A percentile compares a stretch with the other conserved stretches of the same genome.
Evolutionary conservation across 2,329 filamentous ascomycete species (phyloP).

Genomic region (Thielaviopsis ethacetica): DNA sequence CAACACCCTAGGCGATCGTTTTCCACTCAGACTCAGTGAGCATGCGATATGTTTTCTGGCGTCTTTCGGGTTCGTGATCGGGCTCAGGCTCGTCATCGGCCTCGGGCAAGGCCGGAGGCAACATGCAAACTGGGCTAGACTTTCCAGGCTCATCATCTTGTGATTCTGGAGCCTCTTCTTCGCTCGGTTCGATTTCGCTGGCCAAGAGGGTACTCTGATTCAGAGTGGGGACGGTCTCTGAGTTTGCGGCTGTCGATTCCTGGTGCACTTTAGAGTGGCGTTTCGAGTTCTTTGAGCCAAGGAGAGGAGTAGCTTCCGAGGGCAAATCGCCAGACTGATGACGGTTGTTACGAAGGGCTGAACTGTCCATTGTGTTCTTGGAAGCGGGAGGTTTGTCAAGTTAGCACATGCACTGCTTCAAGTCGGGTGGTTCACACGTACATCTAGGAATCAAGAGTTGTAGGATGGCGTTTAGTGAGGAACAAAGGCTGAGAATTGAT

Average conservation of each 20-base stretch:
- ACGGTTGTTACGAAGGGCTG: background rate
- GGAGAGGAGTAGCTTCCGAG: background rate
- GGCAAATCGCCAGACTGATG: background rate
- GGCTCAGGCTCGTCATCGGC: background rate
- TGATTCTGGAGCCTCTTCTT: background rate
- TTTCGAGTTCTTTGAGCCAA: background rate
- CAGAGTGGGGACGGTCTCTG: background rate
- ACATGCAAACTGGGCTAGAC: background rate
- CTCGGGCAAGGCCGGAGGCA: background rate
- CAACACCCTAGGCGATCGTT: constrained; percentile 9
- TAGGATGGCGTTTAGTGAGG: background rate
- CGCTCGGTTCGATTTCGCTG: background rate
- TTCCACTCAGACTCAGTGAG: constrained; percentile 7
- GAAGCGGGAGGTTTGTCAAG: background rate
- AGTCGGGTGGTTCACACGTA: background rate
- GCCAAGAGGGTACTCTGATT: background rate
- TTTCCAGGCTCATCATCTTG: background rate
- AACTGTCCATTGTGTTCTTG: background rate
- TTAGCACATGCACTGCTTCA: background rate
- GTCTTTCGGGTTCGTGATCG: background rate
- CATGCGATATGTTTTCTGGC: constrained; percentile 1
- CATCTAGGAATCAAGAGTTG: background rate
- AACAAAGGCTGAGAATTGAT: background rate
- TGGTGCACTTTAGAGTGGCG: background rate
- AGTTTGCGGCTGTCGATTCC: background rate